phyloP scores from a whole-genome alignment of 805 yeast genomes.

The Clavispora fructus region DNA sequence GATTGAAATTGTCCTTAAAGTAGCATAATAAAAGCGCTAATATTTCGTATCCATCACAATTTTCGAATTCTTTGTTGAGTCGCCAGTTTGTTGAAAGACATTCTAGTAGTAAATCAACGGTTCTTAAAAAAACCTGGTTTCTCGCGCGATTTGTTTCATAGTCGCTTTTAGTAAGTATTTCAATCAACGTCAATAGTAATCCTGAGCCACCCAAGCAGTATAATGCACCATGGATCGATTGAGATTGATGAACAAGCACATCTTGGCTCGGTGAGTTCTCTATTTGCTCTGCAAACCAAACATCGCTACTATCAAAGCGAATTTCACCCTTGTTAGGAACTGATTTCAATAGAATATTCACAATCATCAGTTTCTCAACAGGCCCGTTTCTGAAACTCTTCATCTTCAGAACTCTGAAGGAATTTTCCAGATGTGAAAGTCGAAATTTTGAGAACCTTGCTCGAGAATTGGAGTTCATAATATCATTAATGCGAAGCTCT shows the following conservation, averaged over 20 bases:
- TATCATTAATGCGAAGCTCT: slow-evolving; percentile 28
- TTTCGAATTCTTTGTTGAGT: slow-evolving; percentile 52
- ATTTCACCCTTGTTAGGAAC: slow-evolving; percentile 6
- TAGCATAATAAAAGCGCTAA: slow-evolving; percentile 48
- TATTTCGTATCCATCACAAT: slow-evolving; percentile 55
- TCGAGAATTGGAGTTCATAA: slow-evolving; percentile 7
- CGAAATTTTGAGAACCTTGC: not conserved
- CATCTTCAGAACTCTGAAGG: not conserved
- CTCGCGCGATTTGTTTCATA: slow-evolving; percentile 10
- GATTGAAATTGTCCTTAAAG: slow-evolving; percentile 29
- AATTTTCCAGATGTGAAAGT: not conserved
- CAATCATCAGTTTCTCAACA: slow-evolving; percentile 1
- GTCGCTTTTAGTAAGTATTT: slow-evolving; percentile 32
- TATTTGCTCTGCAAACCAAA: slow-evolving; percentile 8
- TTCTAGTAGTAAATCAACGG: slow-evolving; percentile 39
- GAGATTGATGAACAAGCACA: slow-evolving; percentile 18
- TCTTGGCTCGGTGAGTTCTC: slow-evolving; percentile 5
- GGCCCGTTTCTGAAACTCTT: not conserved
- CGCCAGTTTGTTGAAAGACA: slow-evolving; percentile 46
- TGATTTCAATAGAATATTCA: not conserved
- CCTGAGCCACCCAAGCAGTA: slow-evolving; percentile 51
- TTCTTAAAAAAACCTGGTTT: slow-evolving; percentile 22
- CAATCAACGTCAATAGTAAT: slow-evolving; percentile 41
- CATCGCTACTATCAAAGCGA: slow-evolving; percentile 11
- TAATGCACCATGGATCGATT: slow-evolving; percentile 27